Evolutionary conservation across 495 filamentous ascomycete genomes (phyloP), one percentile per base, ranked within the genome.

Genomic region (Aspergillus nanangensis): DNA sequence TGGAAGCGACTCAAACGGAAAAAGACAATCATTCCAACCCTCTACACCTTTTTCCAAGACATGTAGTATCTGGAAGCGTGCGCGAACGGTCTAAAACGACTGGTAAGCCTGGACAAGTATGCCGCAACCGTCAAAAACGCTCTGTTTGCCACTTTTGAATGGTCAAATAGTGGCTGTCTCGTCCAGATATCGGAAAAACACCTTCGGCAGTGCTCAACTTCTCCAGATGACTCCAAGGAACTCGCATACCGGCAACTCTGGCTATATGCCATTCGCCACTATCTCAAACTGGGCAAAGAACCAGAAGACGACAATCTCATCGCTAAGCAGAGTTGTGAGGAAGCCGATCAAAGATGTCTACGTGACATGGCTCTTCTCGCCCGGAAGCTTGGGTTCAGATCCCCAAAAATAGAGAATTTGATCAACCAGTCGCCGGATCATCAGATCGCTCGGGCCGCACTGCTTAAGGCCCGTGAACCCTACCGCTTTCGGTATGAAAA

Each of bases 21-120:
- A 5, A 25, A 65, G 4, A 11, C 42, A 8, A 27, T 50, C 8
- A 47, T 52, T 29, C 44, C 49, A 5, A 47, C 44, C 10, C 32
- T 52, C 4, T 46, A 54, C 42, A 62, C 51, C 27, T 70, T 67
- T 44, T 70, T 70, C 45, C 34, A 57, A 41, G 57, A 70, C 43
- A 33, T 63, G 2, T 55, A 19, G 25, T 70, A 67, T 39, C 45
- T 70, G 34, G 51, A 60, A 45, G 45, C 31, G 14, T 62, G 51
- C 25, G 51, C 53, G 5, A 50, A 61, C 37, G 49, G 35, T 40
- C 43, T 70, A 10, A 64, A 63, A 54, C 41, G 45, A 40, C 46
- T 61, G 25, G 38, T 56, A 37, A 48, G 19, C 14, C 45, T 50
- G 10, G 41, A 29, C 13, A 58, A 47, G 42, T 23, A 44, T 22